phyloP scores from a whole-genome alignment of 2,329 filamentous ascomycete species.

The Colletotrichum spaethianum region DNA sequence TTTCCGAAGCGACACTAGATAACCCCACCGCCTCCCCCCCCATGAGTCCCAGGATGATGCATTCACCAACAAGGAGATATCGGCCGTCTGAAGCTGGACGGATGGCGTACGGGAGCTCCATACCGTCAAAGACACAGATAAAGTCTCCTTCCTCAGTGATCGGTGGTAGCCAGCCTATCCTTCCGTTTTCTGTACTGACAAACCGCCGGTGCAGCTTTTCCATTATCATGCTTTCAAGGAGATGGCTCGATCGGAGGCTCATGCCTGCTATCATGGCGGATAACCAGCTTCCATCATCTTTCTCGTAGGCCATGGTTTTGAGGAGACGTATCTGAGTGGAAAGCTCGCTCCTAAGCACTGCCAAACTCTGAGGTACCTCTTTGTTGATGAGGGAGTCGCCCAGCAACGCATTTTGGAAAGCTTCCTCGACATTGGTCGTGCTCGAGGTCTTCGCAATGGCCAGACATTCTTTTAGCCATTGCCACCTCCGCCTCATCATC shows the following conservation, averaged over 20 bases:
- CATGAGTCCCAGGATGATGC: too few relatives aligned
- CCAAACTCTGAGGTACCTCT: constrained; percentile 12
- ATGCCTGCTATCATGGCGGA: too few relatives aligned
- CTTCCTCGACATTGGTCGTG: constrained; percentile 14
- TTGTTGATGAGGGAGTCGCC: constrained; percentile 3
- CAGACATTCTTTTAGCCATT: constrained; percentile 14
- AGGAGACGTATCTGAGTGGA: not conserved
- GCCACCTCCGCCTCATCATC: constrained; percentile 8
- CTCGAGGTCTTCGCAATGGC: constrained; percentile 4
- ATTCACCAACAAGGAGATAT: too few relatives aligned
- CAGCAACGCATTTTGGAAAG: constrained; percentile 11
- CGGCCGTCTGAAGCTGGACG: constrained; percentile 5
- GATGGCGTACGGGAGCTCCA: constrained; percentile 16
- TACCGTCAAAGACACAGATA: constrained; percentile 19
- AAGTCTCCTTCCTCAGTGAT: constrained; percentile 13
- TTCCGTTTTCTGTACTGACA: constrained; percentile 3
- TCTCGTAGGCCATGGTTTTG: too few relatives aligned
- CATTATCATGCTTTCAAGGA: constrained; percentile 9
- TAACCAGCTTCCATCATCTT: too few relatives aligned
- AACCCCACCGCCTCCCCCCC: too few relatives aligned
- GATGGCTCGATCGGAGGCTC: not conserved
- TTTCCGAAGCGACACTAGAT: too few relatives aligned
- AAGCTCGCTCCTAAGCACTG: constrained; percentile 4
- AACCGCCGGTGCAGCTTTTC: constrained; percentile 18
- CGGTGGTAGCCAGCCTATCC: constrained; percentile 17